A percentile compares a stretch with the other conserved stretches of the same genome.
Evolutionary conservation across 352 stramenopile genomes (phyloP).

Genomic region (Aphanomyces astaci): DNA sequence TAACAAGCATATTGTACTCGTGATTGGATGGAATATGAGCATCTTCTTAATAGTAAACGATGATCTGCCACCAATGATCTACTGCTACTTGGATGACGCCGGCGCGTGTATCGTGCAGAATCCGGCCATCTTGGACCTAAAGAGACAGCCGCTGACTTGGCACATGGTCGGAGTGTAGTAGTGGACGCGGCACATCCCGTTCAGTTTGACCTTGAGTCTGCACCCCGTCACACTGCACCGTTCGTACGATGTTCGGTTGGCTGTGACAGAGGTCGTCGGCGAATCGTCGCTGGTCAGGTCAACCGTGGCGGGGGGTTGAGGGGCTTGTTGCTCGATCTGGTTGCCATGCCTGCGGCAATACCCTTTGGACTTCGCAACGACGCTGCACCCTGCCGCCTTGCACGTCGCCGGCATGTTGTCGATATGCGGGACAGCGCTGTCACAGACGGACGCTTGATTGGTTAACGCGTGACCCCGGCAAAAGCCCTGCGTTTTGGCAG

Average conservation of each 20-base stretch:
- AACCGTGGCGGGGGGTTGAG: too few relatives aligned
- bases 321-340: too few relatives aligned
- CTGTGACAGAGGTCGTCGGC: neutral
- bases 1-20: too few relatives aligned
- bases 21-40: too few relatives aligned
- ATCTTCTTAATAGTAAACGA: too few relatives aligned
- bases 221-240: neutral
- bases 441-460: too few relatives aligned
- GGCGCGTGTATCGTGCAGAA: neutral
- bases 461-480: neutral
- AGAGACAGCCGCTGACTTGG: neutral
- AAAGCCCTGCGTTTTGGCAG: slow-evolving; percentile 7
- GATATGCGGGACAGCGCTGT: too few relatives aligned
- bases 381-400: neutral
- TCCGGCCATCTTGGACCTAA: neutral
- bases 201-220: neutral
- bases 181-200: neutral
- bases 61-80: too few relatives aligned
- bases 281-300: neutral
- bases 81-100: neutral
- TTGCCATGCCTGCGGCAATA: neutral
- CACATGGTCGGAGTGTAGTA: neutral
- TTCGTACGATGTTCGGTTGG: neutral
- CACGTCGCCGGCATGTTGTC: too few relatives aligned
- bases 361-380: neutral